Evolutionary conservation across 306 rosid genomes (phyloP).

Genomic region (Carpinus fangiana): DNA sequence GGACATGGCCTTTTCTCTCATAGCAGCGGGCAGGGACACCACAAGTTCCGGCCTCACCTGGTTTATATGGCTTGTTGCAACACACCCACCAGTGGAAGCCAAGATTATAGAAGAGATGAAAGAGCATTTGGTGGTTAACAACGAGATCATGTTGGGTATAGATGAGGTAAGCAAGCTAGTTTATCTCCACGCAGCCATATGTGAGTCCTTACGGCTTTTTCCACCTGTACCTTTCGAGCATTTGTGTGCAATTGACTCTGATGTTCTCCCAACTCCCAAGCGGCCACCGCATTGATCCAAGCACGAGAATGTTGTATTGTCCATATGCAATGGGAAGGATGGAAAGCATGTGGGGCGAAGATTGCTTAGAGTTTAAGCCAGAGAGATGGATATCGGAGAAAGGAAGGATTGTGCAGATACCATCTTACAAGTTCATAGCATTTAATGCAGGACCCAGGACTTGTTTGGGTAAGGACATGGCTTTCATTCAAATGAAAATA

Average conservation of each 20-base stretch:
- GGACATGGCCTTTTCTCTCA: slow-evolving; percentile 39
- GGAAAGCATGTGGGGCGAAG: slow-evolving; percentile 53
- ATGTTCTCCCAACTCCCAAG: slow-evolving; percentile 53
- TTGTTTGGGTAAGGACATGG: slow-evolving; percentile 50
- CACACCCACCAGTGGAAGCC: slow-evolving; percentile 40
- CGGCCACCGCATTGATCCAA: slow-evolving; percentile 34
- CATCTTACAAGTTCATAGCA: slow-evolving; percentile 48
- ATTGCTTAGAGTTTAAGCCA: slow-evolving; percentile 59
- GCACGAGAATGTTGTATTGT: slow-evolving; percentile 20
- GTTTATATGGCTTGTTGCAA: slow-evolving; percentile 50
- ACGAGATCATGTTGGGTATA: neutral
- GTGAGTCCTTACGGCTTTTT: slow-evolving; percentile 53
- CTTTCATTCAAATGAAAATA: slow-evolving; percentile 48
- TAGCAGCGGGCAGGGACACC: slow-evolving; percentile 28
- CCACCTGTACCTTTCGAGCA: slow-evolving; percentile 51
- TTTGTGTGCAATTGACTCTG: slow-evolving; percentile 25
- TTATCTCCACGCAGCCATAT: slow-evolving; percentile 54
- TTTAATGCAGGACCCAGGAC: slow-evolving; percentile 62
- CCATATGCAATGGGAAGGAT: slow-evolving; percentile 56
- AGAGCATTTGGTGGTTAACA: neutral
- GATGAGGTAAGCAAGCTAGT: slow-evolving; percentile 36
- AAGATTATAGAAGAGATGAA: slow-evolving; percentile 50
- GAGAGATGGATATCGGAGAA: slow-evolving; percentile 55
- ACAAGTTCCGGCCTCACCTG: slow-evolving; percentile 46
- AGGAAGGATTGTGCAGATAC: slow-evolving; percentile 32